Evolutionary conservation across 108 stramenopile species (phyloP), one percentile per base, ranked within the genome.

Genomic region (Aurantiochytrium sp.): DNA sequence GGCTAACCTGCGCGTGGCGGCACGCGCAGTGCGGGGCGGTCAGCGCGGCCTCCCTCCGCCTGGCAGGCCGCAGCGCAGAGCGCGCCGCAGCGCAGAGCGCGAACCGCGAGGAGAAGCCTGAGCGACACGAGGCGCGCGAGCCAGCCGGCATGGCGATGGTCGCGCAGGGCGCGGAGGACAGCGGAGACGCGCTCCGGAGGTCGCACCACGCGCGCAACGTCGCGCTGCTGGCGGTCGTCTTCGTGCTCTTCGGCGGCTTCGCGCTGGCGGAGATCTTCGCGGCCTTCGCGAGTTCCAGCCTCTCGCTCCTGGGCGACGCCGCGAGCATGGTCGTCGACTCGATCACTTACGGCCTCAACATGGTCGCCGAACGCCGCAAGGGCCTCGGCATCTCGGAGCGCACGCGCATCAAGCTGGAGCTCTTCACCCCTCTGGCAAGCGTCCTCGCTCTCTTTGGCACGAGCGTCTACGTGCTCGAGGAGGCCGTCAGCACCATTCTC

Each of bases 291-390:
- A 48, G 42, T 21, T 48, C 39, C 15, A 81, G 73, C 32, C 45
- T 81, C 6, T 81, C 73, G 42, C 73, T 81, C 1, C 73, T 81
- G 24, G 73, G 73, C 6, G 73, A 81, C 32, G 73, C 73, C 8
- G 73, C 73, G 19, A 87, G 55, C 36, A 87, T 87, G 86, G 55
- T 59, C 86, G 55, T 87, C 22, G 86, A 87, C 39, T 55, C 86
- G 12, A 10, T 55, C 30, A 65, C 86, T 4, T 87, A 87, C 55
- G 55, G 19, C 17, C 41, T 87, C 22, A 87, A 87, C 37, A 55
- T 87, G 34, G 19, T 87, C 0, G 55, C 86, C 39, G 86, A 87
- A 22, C 86, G 86, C 22, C 55, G 36, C 32, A 87, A 87, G 55
- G n/a, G 39, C 55, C 21, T n/a, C 32, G 34, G 55, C 37, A 24